These are phyloP conservation scores for Chrysoporthe puriensis DNA, from an alignment of 2,329 filamentous ascomycete species.

Conservation along the genomic window DNA sequence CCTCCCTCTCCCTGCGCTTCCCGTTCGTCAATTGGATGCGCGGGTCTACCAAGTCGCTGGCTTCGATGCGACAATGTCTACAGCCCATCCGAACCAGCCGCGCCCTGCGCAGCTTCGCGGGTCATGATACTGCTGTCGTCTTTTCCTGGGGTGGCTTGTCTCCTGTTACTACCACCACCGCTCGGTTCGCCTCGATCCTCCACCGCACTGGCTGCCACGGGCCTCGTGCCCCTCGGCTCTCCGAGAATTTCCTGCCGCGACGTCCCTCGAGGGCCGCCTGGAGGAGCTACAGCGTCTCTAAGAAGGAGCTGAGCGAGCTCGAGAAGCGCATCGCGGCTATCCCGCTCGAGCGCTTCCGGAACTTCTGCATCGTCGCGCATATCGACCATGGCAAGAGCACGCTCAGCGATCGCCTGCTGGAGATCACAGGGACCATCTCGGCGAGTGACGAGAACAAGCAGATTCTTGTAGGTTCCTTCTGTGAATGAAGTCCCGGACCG, in stretches of 20 bases:
- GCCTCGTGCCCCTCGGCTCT: no score
- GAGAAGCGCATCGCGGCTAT: constrained; percentile 71
- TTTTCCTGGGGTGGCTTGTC: neutral
- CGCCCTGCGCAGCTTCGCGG: constrained; percentile 25
- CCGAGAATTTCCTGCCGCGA: neutral
- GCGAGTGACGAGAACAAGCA: constrained; percentile 85
- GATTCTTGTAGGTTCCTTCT: constrained; percentile 60
- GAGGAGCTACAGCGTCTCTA: constrained; percentile 27
- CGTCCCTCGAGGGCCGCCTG: constrained; percentile 3
- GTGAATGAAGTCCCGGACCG: neutral
- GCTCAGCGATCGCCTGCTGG: constrained; percentile 86
- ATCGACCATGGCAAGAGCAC: constrained; percentile 99
- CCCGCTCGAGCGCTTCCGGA: constrained; percentile 79
- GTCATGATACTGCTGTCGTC: constrained; percentile 16
- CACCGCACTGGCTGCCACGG: neutral
- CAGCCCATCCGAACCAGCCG: constrained; percentile 34
- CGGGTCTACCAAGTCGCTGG: constrained; percentile 19
- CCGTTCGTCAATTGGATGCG: constrained; percentile 35
- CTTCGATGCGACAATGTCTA: constrained; percentile 44
- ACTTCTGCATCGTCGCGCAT: constrained; percentile 98
- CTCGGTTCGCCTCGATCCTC: neutral
- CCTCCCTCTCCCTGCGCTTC: constrained; percentile 11
- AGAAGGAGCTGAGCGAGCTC: constrained; percentile 43
- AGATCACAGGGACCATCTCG: constrained; percentile 91
- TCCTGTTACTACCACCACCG: neutral